phyloP scores from a whole-genome alignment of 345 rosid genomes.

The Ricinus communis region DNA sequence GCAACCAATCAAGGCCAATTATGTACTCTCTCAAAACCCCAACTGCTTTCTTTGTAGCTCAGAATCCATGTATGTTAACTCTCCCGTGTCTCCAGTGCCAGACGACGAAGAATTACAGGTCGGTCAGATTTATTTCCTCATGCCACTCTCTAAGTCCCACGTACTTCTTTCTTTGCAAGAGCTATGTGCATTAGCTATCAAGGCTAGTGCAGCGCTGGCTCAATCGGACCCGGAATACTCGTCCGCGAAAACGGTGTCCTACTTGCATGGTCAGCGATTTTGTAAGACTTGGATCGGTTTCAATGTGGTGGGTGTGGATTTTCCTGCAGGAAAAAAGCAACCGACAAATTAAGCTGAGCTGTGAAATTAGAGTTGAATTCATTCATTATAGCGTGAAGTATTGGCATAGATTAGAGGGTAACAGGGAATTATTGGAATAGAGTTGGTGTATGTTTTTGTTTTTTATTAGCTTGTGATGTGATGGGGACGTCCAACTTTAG shows the following conservation, averaged over 20 bases:
- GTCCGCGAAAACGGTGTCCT: not conserved
- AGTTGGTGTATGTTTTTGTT: not conserved
- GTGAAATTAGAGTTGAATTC: not conserved
- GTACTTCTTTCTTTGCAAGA: conserved; percentile 37
- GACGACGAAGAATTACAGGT: conserved; percentile 42
- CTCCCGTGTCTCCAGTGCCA: conserved; percentile 18
- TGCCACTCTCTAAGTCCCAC: conserved; percentile 39
- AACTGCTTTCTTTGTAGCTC: conserved; percentile 46
- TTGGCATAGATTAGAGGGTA: too few relatives aligned
- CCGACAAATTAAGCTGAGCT: conserved; percentile 6
- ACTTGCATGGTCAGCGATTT: not conserved
- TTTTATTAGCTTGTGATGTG: not conserved
- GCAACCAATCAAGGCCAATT: conserved; percentile 35
- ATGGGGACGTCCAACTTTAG: not conserved
- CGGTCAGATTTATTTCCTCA: conserved; percentile 48
- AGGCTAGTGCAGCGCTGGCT: conserved; percentile 39
- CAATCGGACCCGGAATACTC: not conserved
- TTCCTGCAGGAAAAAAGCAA: conserved; percentile 1
- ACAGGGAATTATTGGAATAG: not conserved
- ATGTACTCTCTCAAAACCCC: conserved; percentile 33
- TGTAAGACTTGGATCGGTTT: conserved; percentile 13
- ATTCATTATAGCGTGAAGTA: too few relatives aligned
- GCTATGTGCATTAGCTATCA: conserved; percentile 41
- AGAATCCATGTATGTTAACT: conserved; percentile 40
- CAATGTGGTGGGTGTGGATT: not conserved